These are phyloP conservation scores for Cordyceps tenuipes DNA, from an alignment of 2,329 filamentous ascomycete genomes.

Conservation along the genomic window DNA sequence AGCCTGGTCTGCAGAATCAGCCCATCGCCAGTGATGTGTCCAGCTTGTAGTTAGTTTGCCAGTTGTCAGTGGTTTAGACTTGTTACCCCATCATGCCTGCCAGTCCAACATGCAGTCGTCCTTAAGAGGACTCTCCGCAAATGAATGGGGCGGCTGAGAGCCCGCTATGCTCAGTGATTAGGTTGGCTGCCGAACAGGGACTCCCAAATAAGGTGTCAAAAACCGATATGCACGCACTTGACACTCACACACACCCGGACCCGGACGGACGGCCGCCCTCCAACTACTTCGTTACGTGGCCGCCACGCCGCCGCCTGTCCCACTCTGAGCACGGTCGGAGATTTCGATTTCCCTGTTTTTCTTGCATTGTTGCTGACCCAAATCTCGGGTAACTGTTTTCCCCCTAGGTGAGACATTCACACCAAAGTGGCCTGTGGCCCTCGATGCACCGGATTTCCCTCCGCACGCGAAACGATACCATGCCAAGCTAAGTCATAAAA, in stretches of 20 bases:
- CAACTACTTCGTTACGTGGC: neutral
- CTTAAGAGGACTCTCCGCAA: neutral
- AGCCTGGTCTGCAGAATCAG: neutral
- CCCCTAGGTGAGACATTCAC: neutral
- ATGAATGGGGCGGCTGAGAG: neutral
- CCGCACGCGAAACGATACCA: slow-evolving; percentile 3
- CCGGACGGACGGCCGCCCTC: neutral
- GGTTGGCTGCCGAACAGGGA: neutral
- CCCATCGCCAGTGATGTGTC: neutral
- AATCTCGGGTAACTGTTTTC: neutral
- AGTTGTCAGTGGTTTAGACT: no score
- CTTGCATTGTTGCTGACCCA: neutral
- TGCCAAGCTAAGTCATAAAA: slow-evolving; percentile 4
- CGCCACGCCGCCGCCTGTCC: slow-evolving; percentile 4
- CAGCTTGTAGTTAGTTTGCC: neutral
- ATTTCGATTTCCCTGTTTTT: slow-evolving; percentile 6
- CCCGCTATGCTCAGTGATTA: neutral
- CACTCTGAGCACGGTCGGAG: slow-evolving; percentile 9
- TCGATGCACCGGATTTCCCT: neutral
- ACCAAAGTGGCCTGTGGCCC: neutral
- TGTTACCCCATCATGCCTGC: neutral
- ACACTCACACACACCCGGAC: neutral
- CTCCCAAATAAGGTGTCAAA: neutral
- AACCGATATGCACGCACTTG: neutral
- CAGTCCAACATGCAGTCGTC: neutral